Base-by-base conservation (phyloP, 2,329 filamentous ascomycete genomes). In the Epichloe glyceriae region DNA sequence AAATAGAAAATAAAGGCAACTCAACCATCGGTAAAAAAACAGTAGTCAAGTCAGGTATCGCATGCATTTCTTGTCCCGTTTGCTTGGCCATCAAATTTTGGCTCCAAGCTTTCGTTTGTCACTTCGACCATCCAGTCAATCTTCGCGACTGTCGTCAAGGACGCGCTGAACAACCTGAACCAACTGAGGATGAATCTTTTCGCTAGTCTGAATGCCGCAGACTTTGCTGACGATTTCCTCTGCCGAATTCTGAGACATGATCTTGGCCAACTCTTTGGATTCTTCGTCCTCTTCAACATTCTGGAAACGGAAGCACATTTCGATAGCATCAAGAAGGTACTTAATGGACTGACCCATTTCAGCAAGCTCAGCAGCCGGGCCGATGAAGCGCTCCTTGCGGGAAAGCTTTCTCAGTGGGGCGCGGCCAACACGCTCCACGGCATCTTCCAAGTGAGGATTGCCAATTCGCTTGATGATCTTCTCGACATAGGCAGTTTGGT, bases 261-360 rank as follows among this genome's bases (percentile, higher is more conserved):
- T 88, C 73, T 86, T 82, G 61, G 88, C 87, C 11, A 98, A 78
- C 70, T 95, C 83, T 57, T 72, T 75, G 56, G 86, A 94, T 78
- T 97, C 93, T 0, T 94, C 87, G 56, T 98, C 93, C 12, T 83
- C 89, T 60, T 90, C 80, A 51, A 96, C 86, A 61, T 95, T 88
- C 73, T 96, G 90, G 83, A 97, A 98, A 56, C 86, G 87, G 67
- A 98, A 84, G 6, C 88, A 84, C 82, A 91, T 88, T 75, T 97
- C 91, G 44, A 93, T 80, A 19, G 88, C 86, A 52, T 84, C 85
- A 49, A 97, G 74, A 33, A 98, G 77, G 49, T 79, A 82, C 52
- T 82, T 76, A 66, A 83, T 85, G 59, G 80, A 78, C 69, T 88
- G 75, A 53, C 81, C 88, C 53, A 78, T 75, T 74, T 95, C 88